Base-by-base conservation (phyloP, 176 grass and related monocot species). In the Elymus sibiricus region DNA sequence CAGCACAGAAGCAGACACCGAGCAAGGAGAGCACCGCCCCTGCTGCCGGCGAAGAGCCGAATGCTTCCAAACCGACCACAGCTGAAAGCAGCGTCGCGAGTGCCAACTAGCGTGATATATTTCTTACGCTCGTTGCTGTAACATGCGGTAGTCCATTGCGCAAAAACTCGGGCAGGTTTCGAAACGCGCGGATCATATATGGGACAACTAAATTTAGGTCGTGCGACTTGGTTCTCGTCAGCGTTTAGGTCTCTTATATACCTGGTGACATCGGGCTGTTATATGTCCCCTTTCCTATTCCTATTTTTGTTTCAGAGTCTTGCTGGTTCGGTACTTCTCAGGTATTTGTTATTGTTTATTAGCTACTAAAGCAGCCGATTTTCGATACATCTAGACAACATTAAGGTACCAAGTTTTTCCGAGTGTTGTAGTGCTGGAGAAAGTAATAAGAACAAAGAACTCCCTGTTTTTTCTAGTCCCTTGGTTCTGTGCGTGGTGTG, bases 1-100 rank as follows among this genome's bases (percentile, higher is more conserved):
- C 31, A 26, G 61, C 79, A 25, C 91, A 89, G 55, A 94, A 89
- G 68, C 88, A 89, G 17, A 28, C 80, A 82, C 62, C 82, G 74
- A 93, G 80, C 86, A 87, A 89, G 67, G 95, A 95, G 74, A 80
- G 66, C 39, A 69, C 63, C 60, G 38, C 63, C 70, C 71, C 83
- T 84, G 75, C 75, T 73, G 13, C 70, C 2, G 88, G 70, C 4
- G 87, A 86, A 51, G 71, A 64, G 22, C 22, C 0, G 14, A 86
- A 59, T n/a, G 44, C 47, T 78, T 74, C 90, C 14, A 95, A 95
- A 80, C 17, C 82, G 59, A 42, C 79, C 70, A 34, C 79, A 63
- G 43, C 76, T 58, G 88, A 79, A 70, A 92, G 76, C 66, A 83
- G 71, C 70, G 72, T 56, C 53, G 76, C 27, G 9, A 89, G 75